Evolutionary conservation across 495 filamentous ascomycete genomes (phyloP), one percentile per base, ranked within the genome.

Genomic region (Xylona heveae): DNA sequence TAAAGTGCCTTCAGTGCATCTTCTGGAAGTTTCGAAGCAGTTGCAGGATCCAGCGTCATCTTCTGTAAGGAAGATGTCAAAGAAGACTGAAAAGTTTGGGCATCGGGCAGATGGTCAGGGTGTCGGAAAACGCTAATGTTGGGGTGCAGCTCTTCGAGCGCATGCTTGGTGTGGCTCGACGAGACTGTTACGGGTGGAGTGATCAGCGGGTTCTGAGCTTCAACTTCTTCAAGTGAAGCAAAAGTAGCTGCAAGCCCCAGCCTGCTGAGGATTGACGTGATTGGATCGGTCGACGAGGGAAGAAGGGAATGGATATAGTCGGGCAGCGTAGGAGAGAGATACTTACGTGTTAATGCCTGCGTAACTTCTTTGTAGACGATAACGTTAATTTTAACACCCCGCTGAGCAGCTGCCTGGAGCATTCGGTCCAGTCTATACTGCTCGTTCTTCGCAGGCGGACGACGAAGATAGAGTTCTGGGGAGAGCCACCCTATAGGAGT

Each of bases 291-390:
- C n/a, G n/a, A n/a, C n/a, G n/a, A 17, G 29, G 7, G n/a, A 34
- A 39, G 9, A 5, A 18, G 20, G 9, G 23, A 19, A 34, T 15
- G 4, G 39, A 40, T 24, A 35, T 34, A 1, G 31, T 20, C 19
- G 14, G 10, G 24, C 8, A 20, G 4, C 10, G 19, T 35, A 31
- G 7, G 42, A 29, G 16, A 26, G 21, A 14, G 34, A 38, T 3
- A 14, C 78, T 62, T 68, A 88, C 81, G 62, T 13, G 81, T 85
- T 36, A 94, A 54, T 9, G 82, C 79, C 43, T 82, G 73, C 1
- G 76, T 70, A 9, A 81, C 83, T 54, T 95, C 85, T 55, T 95
- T 95, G 57, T 95, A 95, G 10, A 95, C 82, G 33, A 93, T 85
- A 29, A 95, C 64, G 40, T 88, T 78, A 38, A 95, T 59, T 30